Evolutionary conservation across 2,329 filamentous ascomycete species (phyloP).

Genomic region (Botrytis galanthina): DNA sequence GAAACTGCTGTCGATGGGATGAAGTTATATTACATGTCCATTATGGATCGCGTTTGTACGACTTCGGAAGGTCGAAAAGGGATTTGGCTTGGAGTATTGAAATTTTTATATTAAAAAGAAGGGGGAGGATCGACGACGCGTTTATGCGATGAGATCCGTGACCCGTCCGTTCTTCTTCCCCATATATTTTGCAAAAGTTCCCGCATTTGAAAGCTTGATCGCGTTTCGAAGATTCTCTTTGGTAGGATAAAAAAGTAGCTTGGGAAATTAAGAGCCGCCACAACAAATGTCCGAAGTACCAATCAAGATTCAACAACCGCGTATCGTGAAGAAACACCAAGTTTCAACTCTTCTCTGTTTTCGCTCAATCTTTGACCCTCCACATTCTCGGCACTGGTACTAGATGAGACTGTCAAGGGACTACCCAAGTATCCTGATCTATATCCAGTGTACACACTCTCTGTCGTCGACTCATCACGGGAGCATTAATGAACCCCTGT

Average conservation of each 20-base stretch:
- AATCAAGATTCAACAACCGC: conserved; percentile 2
- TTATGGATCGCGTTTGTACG: neutral
- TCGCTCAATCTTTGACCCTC: conserved; percentile 1
- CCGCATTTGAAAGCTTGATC: conserved; percentile 14
- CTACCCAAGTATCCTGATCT: neutral
- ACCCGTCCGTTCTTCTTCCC: neutral
- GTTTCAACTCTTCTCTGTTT: conserved; percentile 11
- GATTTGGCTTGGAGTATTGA: neutral
- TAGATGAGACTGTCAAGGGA: neutral
- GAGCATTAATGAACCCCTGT: neutral
- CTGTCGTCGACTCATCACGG: neutral
- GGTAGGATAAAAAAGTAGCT: neutral
- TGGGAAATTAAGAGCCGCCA: conserved; percentile 8
- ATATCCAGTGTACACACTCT: neutral
- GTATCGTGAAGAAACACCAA: neutral
- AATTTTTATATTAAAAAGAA: conserved; percentile 11
- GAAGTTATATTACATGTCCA: neutral
- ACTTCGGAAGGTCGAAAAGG: neutral
- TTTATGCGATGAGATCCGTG: neutral
- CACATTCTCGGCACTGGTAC: conserved; percentile 1
- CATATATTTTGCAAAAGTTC: neutral
- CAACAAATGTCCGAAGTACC: conserved; percentile 13
- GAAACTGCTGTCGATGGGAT: neutral
- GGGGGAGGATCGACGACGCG: neutral
- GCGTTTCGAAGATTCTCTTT: conserved; percentile 5